A percentile compares a stretch with the other conserved stretches of the same genome.
Evolutionary conservation across 345 rosid species (phyloP).

Genomic region (Salix viminalis): DNA sequence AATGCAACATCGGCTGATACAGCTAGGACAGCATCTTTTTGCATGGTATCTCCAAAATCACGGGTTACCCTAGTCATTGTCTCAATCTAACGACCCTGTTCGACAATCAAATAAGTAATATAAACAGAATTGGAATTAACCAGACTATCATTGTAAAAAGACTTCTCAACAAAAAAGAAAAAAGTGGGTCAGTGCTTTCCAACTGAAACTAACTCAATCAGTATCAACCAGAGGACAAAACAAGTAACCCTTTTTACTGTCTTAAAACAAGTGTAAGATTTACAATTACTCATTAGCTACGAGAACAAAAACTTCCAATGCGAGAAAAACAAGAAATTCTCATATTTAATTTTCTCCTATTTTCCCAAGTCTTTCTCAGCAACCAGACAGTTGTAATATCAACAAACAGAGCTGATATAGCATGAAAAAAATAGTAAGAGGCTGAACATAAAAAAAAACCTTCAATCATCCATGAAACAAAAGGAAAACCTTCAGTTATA

Average conservation of each 20-base stretch:
- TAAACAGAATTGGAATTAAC: constrained; percentile 1
- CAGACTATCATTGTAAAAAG: constrained; percentile 11
- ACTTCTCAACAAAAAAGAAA: constrained; percentile 9
- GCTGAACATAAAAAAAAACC: not conserved
- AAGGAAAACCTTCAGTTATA: not conserved
- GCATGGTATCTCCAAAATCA: constrained; percentile 61
- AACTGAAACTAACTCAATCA: constrained; percentile 5
- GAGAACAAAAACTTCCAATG: not conserved
- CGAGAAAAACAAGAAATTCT: not conserved
- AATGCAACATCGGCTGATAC: constrained; percentile 85
- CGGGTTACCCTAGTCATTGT: constrained; percentile 72
- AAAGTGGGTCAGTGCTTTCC: constrained; percentile 23
- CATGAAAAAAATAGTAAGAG: not conserved
- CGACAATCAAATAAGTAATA: constrained; percentile 1
- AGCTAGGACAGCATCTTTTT: constrained; percentile 54
- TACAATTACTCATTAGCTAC: not conserved
- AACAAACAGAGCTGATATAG: not conserved
- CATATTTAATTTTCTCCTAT: not conserved
- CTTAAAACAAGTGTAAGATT: not conserved
- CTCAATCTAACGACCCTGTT: constrained; percentile 16
- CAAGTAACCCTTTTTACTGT: not conserved
- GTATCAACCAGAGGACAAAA: not conserved
- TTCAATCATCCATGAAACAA: not conserved
- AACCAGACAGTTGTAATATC: not conserved
- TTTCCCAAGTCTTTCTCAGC: constrained; percentile 2